phyloP scores from a whole-genome alignment of 768 basidiomycete genomes.

The Hericium rajendrae region DNA sequence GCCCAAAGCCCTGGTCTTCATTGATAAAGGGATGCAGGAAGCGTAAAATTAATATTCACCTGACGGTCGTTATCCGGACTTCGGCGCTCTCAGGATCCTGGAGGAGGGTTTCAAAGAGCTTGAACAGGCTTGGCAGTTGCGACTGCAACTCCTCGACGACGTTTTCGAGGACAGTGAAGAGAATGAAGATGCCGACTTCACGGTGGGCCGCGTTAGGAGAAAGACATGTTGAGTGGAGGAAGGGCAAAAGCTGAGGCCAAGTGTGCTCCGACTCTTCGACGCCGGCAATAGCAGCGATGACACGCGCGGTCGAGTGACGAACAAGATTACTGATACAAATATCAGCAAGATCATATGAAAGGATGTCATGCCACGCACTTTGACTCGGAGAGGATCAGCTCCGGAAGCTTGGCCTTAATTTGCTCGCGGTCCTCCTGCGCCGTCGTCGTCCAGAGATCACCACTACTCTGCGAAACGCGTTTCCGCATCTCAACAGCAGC shows the following conservation, averaged over 20 bases:
- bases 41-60: constrained; percentile 30
- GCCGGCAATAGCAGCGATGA: constrained; percentile 85
- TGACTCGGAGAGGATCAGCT: constrained; percentile 66
- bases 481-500: constrained; percentile 96
- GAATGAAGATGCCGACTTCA: constrained; percentile 85
- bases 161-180: constrained; percentile 86
- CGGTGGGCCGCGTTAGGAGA: constrained; percentile 66
- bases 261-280: constrained; percentile 72
- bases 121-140: constrained; percentile 65
- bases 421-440: constrained; percentile 58
- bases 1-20: constrained; percentile 58
- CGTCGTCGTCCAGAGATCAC: constrained; percentile 72
- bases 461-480: constrained; percentile 73
- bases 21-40: not conserved
- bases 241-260: constrained; percentile 86
- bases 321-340: constrained; percentile 61
- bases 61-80: constrained; percentile 83
- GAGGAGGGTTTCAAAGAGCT: constrained; percentile 65
- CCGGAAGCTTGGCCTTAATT: constrained; percentile 79
- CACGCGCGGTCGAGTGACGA: constrained; percentile 86
- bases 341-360: constrained; percentile 8
- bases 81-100: constrained; percentile 79
- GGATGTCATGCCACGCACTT: constrained; percentile 40
- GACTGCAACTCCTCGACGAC: constrained; percentile 85
- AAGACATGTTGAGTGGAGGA: constrained; percentile 69